Evolutionary conservation across 768 basidiomycete species (phyloP).

Genomic region (Kondoa malvinella): DNA sequence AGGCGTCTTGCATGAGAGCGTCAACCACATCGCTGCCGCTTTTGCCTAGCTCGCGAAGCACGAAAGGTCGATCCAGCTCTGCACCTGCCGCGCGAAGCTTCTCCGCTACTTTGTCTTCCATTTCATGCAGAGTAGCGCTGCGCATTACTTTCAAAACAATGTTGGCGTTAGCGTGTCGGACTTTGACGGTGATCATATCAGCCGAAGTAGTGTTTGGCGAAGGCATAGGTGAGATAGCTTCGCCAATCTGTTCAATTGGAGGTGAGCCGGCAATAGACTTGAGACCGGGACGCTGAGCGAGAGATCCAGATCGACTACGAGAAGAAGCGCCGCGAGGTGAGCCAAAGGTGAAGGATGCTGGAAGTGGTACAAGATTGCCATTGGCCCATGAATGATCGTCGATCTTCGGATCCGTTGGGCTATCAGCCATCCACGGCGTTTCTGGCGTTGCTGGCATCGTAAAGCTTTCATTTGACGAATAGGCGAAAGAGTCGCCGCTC

Average conservation of each 20-base stretch:
- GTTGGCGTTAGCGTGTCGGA: slow-evolving; percentile 6
- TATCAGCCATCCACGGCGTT: background rate
- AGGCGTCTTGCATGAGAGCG: background rate
- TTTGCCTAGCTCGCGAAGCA: background rate
- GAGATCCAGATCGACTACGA: background rate
- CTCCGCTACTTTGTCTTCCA: slow-evolving; percentile 1
- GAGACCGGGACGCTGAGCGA: background rate
- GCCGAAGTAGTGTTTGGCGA: background rate
- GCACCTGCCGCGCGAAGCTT: background rate
- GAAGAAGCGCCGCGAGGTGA: background rate
- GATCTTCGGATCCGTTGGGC: background rate
- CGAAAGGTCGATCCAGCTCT: background rate
- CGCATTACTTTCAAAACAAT: slow-evolving; percentile 1
- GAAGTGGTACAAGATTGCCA: slow-evolving; percentile 2
- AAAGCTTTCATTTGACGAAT: background rate
- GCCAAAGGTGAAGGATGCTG: slow-evolving; percentile 4
- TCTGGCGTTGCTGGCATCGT: background rate
- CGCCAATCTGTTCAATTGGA: background rate
- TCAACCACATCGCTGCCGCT: background rate
- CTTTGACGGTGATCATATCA: background rate
- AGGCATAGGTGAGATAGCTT: background rate
- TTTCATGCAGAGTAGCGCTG: background rate
- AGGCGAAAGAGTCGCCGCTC: background rate
- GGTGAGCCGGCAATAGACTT: slow-evolving; percentile 4
- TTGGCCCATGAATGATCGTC: background rate